A percentile compares a stretch with the other conserved stretches of the same genome.
These are phyloP conservation scores for Candida silvatica DNA, from an alignment of 805 yeast genomes.

Conservation along the genomic window DNA sequence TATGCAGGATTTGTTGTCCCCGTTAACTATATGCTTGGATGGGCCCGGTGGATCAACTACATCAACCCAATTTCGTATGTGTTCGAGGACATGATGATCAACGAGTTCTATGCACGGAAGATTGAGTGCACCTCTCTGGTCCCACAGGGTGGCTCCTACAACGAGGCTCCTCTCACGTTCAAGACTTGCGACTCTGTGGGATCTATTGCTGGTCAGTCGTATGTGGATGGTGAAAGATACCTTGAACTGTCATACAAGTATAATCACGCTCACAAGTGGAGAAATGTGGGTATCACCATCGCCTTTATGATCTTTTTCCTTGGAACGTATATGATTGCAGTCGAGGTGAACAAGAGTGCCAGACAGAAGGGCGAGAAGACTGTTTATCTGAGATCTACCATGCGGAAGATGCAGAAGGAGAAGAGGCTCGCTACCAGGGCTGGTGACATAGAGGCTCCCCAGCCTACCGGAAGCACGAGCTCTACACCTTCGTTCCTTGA, in stretches of 20 bases:
- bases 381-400: slow-evolving; percentile 39
- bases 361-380: slow-evolving; percentile 60
- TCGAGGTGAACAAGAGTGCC: slow-evolving; percentile 49
- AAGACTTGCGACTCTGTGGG: slow-evolving; percentile 35
- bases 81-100: slow-evolving; percentile 47
- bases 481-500: neutral
- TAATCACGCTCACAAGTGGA: slow-evolving; percentile 57
- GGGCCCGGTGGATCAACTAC: slow-evolving; percentile 58
- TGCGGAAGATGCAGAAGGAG: slow-evolving; percentile 25
- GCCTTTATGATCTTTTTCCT: slow-evolving; percentile 48
- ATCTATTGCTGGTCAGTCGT: slow-evolving; percentile 38
- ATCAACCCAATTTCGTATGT: slow-evolving; percentile 47
- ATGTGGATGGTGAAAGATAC: slow-evolving; percentile 50
- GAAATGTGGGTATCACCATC: slow-evolving; percentile 60
- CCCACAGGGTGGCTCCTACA: slow-evolving; percentile 27
- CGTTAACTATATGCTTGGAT: slow-evolving; percentile 43
- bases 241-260: slow-evolving; percentile 39
- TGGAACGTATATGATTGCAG: slow-evolving; percentile 37
- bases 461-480: neutral
- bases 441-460: neutral
- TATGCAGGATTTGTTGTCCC: slow-evolving; percentile 53
- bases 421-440: neutral
- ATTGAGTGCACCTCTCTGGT: slow-evolving; percentile 35
- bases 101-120: slow-evolving; percentile 39
- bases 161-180: slow-evolving; percentile 5